Base-by-base conservation (phyloP, 1,139 yeast genomes). In the Geotrichum histeridarum region DNA sequence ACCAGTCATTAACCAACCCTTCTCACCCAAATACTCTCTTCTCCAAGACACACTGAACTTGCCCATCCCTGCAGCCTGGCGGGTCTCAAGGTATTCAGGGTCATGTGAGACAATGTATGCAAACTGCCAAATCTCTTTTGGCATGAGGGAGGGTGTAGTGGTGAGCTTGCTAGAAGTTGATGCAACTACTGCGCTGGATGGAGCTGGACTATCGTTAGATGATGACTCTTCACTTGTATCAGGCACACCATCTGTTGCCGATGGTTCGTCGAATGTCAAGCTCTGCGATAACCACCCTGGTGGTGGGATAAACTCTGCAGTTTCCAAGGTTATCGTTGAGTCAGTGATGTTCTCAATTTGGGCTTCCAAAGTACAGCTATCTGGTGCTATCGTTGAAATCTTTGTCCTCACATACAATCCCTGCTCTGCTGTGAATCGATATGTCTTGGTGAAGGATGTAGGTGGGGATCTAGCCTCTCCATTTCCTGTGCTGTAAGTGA, bases 1-100 rank as follows among this genome's bases (percentile, higher is more conserved):
- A 7, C 62, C 63, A 0, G 72, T 67, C 7, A 68, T 67, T 52
- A 68, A 60, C 67, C 71, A 68, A 1, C 74, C 74, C 54, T 63
- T 60, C 48, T 68, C 69, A 1, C 74, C 74, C 48, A 70, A 54
- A 8, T 71, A 71, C 49, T 70, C 72, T 22, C 73, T 62, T 1
- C 72, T 60, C 74, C 74, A 71, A 36, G 67, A 64, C 11, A 70
- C 57, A 4, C 64, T 61, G 41, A 70, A 57, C 48, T 61, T 60
- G 37, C 62, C 60, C 42, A 59, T 52, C 12, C 64, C 61, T 8
- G 55, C 58, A 1, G 63, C 32, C 49, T 56, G 45, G 59, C 65
- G 17, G 51, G 59, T 17, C 47, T 59, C 18, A 27, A 18, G 12
- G 27, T 31, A 42, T 9, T 50, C 56, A 14, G 51, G 50, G 38